Percentiles rank a stretch among this genome's conserved stretches.
Evolutionary conservation across 1,284 basidiomycete species (phyloP).

Genomic region (Puccinia polysora): DNA sequence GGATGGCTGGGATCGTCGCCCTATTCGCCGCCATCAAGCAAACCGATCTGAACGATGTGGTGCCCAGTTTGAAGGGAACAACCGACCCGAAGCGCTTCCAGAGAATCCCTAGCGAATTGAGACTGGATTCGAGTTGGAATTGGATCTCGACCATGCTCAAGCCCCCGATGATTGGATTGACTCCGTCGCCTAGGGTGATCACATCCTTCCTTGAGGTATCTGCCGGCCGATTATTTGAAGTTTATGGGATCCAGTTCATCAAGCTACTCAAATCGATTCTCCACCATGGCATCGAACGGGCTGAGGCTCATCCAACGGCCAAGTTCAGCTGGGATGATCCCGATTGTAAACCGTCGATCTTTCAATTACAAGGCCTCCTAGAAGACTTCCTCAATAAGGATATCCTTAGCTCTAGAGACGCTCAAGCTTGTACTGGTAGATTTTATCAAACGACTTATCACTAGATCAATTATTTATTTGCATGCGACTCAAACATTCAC

Average conservation of each 20-base stretch:
- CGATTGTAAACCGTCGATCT: no score
- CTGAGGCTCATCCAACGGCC: no score
- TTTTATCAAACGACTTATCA: no score
- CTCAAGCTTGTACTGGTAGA: no score
- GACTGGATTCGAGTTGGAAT: slow-evolving; percentile 20
- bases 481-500: no score
- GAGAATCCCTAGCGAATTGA: slow-evolving; percentile 13
- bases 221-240: slow-evolving; percentile 18
- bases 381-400: no score
- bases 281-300: slow-evolving; percentile 18
- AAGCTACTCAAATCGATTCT: slow-evolving; percentile 16
- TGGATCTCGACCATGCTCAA: slow-evolving; percentile 24
- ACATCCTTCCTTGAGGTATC: slow-evolving; percentile 25
- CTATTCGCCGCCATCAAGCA: slow-evolving; percentile 79
- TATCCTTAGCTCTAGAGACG: no score
- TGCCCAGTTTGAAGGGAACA: slow-evolving; percentile 49
- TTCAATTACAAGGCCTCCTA: no score
- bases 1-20: slow-evolving; percentile 77
- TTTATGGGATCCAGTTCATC: slow-evolving; percentile 25
- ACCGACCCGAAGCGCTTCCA: background rate
- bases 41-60: slow-evolving; percentile 52
- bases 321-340: no score
- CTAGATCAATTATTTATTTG: no score
- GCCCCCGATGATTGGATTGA: background rate
- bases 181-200: slow-evolving; percentile 1